Base-by-base conservation (phyloP, 805 yeast species). In the Zygotorulaspora sp. region DNA sequence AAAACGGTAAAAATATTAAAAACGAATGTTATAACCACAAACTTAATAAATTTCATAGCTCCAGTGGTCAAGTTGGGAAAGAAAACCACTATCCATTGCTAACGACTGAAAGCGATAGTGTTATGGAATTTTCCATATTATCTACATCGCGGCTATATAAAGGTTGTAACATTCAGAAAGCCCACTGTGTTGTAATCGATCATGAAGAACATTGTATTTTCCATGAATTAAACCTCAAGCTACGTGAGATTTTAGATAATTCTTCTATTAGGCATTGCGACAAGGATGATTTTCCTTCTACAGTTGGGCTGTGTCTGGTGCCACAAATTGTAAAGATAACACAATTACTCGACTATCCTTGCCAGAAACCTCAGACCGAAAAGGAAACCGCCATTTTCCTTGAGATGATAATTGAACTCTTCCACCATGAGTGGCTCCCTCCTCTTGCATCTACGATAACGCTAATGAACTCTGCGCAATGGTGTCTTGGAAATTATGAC, bases 41-140 rank as follows among this genome's bases (percentile, higher is more conserved):
- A n/a, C n/a, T n/a, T n/a, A n/a, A n/a, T n/a, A n/a, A n/a, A n/a
- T n/a, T n/a, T n/a, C n/a, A n/a, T n/a, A n/a, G n/a, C n/a, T n/a
- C n/a, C n/a, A n/a, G n/a, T n/a, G n/a, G n/a, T n/a, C n/a, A n/a
- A n/a, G n/a, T n/a, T n/a, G n/a, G n/a, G 17, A 26, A 26, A 17
- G 30, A 17, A n/a, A 14, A 5, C 9, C 14, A 26, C 8, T 40
- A 37, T 7, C 30, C 24, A 20, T 19, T 43, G 11, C 28, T 47
- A 15, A 44, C 36, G 20, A 44, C 48, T 4, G 51, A 46, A 12
- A 42, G 43, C 12, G 51, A 47, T 20, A 48, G 52, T 25, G 52
- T 48, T 9, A 34, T 45, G 19, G 44, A 48, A 22, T 48, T 26
- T 30, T 48, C 52, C 7, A 43, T 48, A 9, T 20, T 32, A 14